A percentile compares a stretch with the other conserved stretches of the same genome.
These are phyloP conservation scores for Platanus orientalis DNA, from an alignment of 164 flowering plant species.

Conservation along the genomic window DNA sequence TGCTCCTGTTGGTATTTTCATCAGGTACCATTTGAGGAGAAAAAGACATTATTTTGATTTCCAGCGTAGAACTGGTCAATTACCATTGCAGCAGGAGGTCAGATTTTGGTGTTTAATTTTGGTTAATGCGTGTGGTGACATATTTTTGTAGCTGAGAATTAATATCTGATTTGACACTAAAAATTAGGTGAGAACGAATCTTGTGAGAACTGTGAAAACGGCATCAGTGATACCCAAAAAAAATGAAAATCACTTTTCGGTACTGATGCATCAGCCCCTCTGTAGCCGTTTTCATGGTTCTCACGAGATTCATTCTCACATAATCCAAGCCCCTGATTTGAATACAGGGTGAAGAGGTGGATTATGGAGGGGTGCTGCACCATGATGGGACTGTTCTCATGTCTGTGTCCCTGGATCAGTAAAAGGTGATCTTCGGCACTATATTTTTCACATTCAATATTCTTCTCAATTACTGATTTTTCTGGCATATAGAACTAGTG, in stretches of 20 bases:
- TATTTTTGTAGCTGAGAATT: too few relatives aligned
- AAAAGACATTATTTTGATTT: constrained; percentile 89
- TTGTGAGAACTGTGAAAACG: too few relatives aligned
- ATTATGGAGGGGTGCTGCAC: constrained; percentile 89
- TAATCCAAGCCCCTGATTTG: too few relatives aligned
- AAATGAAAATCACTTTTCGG: too few relatives aligned
- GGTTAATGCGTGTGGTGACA: too few relatives aligned
- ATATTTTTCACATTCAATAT: neutral
- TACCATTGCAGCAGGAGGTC: constrained; percentile 92
- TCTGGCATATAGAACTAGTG: neutral
- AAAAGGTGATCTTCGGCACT: constrained; percentile 52
- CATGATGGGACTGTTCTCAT: constrained; percentile 98
- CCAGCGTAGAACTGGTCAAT: constrained; percentile 87
- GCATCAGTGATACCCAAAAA: too few relatives aligned
- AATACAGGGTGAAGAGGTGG: constrained; percentile 88
- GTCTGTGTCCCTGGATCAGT: constrained; percentile 78
- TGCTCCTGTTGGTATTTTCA: too few relatives aligned
- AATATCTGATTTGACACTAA: too few relatives aligned
- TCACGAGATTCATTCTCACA: too few relatives aligned
- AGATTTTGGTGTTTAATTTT: constrained; percentile 13
- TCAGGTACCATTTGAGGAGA: constrained; percentile 87
- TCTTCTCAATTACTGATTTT: neutral
- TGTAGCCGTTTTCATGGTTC: too few relatives aligned
- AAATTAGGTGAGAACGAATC: too few relatives aligned
- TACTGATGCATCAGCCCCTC: too few relatives aligned